phyloP scores from a whole-genome alignment of 2,329 filamentous ascomycete genomes.

The Aspergillus costaricaensis region DNA sequence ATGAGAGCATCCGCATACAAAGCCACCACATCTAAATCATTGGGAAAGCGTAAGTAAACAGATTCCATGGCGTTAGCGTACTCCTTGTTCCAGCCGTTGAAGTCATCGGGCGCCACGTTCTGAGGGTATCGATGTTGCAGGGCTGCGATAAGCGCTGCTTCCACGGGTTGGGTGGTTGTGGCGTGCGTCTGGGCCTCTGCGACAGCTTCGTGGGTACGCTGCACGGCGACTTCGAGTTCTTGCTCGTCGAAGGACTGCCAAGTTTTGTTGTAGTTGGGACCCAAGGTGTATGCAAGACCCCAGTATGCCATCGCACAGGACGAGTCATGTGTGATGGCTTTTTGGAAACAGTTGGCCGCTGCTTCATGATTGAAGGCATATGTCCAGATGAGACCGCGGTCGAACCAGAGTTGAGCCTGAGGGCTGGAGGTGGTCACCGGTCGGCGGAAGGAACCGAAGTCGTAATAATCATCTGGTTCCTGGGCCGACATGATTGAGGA shows the following conservation, averaged over 20 bases:
- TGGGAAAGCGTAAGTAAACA: conserved; percentile 55
- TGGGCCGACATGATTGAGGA: neutral
- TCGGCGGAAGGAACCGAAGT: conserved; percentile 40
- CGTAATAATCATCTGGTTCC: conserved; percentile 24
- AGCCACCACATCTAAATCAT: conserved; percentile 64
- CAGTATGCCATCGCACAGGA: conserved; percentile 44
- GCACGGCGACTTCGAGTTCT: conserved; percentile 56
- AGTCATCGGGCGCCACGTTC: conserved; percentile 51
- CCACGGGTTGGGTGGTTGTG: conserved; percentile 50
- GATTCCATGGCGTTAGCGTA: conserved; percentile 64
- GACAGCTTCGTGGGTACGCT: conserved; percentile 50
- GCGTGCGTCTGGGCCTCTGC: conserved; percentile 46
- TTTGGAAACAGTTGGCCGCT: conserved; percentile 39
- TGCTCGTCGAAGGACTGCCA: conserved; percentile 69
- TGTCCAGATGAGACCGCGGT: conserved; percentile 38
- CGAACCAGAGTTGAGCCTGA: conserved; percentile 38
- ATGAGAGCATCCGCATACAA: conserved; percentile 67
- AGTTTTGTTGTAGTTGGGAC: conserved; percentile 78
- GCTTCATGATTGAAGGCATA: conserved; percentile 46
- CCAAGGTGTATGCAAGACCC: conserved; percentile 62
- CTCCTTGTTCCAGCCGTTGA: conserved; percentile 56
- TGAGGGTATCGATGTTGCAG: conserved; percentile 64
- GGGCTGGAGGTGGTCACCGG: conserved; percentile 27
- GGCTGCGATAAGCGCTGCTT: conserved; percentile 65
- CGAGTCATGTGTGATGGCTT: conserved; percentile 36